These are phyloP conservation scores for Clarireedia monteithiana DNA, from an alignment of 2,329 filamentous ascomycete genomes.

Conservation along the genomic window DNA sequence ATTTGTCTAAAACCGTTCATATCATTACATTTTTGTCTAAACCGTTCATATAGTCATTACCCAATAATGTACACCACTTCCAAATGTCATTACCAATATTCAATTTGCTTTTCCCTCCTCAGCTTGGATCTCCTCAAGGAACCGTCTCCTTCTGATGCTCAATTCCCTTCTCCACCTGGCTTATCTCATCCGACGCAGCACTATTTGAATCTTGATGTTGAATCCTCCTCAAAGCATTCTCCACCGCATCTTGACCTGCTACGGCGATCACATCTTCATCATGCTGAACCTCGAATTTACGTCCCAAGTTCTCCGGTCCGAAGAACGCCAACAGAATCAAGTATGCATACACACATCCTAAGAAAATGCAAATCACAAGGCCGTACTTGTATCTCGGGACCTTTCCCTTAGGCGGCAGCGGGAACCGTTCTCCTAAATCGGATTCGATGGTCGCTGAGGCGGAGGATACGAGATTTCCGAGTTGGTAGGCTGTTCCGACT, in stretches of 20 bases:
- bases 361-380: slow-evolving; percentile 83
- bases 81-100: background rate
- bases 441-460: slow-evolving; percentile 73
- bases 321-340: slow-evolving; percentile 6
- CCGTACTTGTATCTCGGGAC: slow-evolving; percentile 63
- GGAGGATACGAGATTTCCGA: slow-evolving; percentile 68
- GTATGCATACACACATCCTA: slow-evolving; percentile 44
- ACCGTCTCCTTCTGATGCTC: background rate
- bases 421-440: slow-evolving; percentile 66
- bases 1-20: too few species aligned
- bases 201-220: slow-evolving; percentile 10
- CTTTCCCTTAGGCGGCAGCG: slow-evolving; percentile 48
- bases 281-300: slow-evolving; percentile 8
- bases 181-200: background rate
- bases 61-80: too few species aligned
- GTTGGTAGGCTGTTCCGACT: slow-evolving; percentile 64
- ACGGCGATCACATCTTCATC: slow-evolving; percentile 6
- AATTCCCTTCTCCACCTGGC: background rate
- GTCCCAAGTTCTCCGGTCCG: slow-evolving; percentile 4
- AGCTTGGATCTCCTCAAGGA: background rate
- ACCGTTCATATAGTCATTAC: too few species aligned
- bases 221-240: slow-evolving; percentile 20
- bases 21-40: too few species aligned
- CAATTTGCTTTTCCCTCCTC: background rate
- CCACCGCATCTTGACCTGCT: slow-evolving; percentile 7